phyloP scores from a whole-genome alignment of 176 grass and related monocot genomes.

The Melocanna baccifera region DNA sequence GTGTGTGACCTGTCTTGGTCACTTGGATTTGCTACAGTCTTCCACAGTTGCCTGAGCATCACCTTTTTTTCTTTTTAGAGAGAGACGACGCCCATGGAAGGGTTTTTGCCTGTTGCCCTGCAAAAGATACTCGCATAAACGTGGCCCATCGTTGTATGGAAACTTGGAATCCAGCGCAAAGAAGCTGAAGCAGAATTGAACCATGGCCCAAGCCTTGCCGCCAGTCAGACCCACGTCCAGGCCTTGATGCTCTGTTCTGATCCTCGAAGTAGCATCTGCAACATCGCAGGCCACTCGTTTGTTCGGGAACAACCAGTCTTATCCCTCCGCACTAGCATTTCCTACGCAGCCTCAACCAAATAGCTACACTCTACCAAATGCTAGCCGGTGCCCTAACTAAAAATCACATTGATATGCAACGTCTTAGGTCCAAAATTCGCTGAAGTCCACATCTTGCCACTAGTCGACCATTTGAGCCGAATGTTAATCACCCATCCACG shows the following conservation, averaged over 20 bases:
- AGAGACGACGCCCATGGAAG: not conserved
- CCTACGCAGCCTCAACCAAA: too few species aligned
- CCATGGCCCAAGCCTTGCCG: not conserved
- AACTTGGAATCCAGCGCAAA: not conserved
- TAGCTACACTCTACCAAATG: not conserved
- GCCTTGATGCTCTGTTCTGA: not conserved
- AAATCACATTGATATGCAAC: not conserved
- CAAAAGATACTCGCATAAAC: not conserved
- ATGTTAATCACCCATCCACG: not conserved
- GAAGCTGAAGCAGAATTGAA: not conserved
- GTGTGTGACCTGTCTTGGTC: not conserved
- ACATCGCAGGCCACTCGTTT: not conserved
- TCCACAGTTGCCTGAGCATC: not conserved
- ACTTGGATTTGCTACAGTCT: not conserved
- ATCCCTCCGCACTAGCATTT: too few species aligned
- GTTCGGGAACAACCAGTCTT: not conserved
- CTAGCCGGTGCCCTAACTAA: not conserved
- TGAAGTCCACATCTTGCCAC: not conserved
- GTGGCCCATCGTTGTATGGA: not conserved
- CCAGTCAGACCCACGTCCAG: not conserved
- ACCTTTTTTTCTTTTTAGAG: not conserved
- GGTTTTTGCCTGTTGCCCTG: not conserved
- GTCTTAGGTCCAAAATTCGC: not conserved
- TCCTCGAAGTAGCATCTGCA: not conserved
- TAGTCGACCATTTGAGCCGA: not conserved